These are phyloP conservation scores for Epichloe sp. DNA, from an alignment of 2,329 filamentous ascomycete species.

Conservation along the genomic window DNA sequence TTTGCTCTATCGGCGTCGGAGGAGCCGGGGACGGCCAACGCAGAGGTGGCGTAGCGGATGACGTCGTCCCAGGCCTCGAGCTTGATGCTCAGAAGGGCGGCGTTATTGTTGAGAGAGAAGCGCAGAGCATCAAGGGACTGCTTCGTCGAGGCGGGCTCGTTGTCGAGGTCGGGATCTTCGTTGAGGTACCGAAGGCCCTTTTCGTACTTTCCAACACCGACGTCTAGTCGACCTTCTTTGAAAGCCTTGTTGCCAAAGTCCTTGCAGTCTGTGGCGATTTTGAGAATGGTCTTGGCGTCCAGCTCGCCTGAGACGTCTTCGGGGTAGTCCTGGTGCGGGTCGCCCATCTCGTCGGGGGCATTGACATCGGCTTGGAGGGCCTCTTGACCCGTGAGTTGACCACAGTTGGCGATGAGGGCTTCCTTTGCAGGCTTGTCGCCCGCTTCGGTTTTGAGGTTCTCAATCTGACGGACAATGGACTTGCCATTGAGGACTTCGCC, in stretches of 20 bases:
- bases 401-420: constrained; percentile 68
- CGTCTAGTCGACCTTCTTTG: constrained; percentile 57
- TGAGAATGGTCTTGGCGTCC: constrained; percentile 53
- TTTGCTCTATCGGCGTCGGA: constrained; percentile 75
- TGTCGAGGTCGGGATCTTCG: constrained; percentile 64
- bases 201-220: constrained; percentile 82
- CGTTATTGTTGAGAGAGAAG: constrained; percentile 80
- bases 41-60: constrained; percentile 55
- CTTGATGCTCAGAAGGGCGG: constrained; percentile 76
- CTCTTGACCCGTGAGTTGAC: constrained; percentile 63
- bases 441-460: constrained; percentile 62
- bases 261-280: constrained; percentile 77
- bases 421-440: constrained; percentile 69
- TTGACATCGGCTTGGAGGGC: constrained; percentile 55
- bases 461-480: constrained; percentile 77
- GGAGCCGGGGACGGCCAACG: constrained; percentile 53
- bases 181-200: constrained; percentile 85
- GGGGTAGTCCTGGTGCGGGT: constrained; percentile 90
- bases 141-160: constrained; percentile 56
- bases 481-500: constrained; percentile 90
- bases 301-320: constrained; percentile 61
- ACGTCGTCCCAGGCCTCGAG: constrained; percentile 58
- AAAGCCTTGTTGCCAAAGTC: constrained; percentile 87
- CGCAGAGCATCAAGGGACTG: constrained; percentile 59
- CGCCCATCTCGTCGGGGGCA: constrained; percentile 66